phyloP scores from a whole-genome alignment of 1,284 basidiomycete species.

The Caloboletus firmus region DNA sequence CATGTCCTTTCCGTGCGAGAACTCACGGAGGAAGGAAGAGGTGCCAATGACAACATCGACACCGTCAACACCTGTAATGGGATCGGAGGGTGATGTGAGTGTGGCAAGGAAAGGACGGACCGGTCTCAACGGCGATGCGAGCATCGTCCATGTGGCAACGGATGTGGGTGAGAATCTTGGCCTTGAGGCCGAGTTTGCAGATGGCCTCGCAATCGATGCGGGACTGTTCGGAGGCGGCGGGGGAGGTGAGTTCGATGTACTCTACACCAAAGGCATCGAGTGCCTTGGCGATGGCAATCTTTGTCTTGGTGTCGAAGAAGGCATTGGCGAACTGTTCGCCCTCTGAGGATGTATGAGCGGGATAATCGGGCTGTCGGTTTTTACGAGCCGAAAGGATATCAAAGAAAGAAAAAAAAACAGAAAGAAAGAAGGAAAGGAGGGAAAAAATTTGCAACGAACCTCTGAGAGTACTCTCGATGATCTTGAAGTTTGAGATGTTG shows the following conservation, averaged over 20 bases:
- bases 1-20: constrained; percentile 99
- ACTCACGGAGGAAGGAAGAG: constrained; percentile 98
- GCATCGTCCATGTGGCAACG: constrained; percentile 99
- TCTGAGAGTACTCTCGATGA: constrained; percentile 96
- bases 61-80: constrained; percentile 83
- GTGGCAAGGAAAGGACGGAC: constrained; percentile 42
- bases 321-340: constrained; percentile 99
- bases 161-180: constrained; percentile 98
- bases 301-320: constrained; percentile 99
- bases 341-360: constrained; percentile 55
- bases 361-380: constrained; percentile 16
- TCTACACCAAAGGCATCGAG: constrained; percentile 98
- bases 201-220: constrained; percentile 95
- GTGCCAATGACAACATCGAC: constrained; percentile 99
- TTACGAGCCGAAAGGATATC: neutral
- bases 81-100: neutral
- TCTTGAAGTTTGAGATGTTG: constrained; percentile 92
- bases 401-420: neutral
- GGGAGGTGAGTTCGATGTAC: constrained; percentile 99
- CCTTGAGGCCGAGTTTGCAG: constrained; percentile 97
- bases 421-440: neutral
- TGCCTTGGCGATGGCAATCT: constrained; percentile 98
- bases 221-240: constrained; percentile 97
- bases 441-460: constrained; percentile 48
- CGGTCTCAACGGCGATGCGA: constrained; percentile 97